Conservation (phyloP, 2,329 filamentous ascomycete species). For the Phoma sp. region DNA sequence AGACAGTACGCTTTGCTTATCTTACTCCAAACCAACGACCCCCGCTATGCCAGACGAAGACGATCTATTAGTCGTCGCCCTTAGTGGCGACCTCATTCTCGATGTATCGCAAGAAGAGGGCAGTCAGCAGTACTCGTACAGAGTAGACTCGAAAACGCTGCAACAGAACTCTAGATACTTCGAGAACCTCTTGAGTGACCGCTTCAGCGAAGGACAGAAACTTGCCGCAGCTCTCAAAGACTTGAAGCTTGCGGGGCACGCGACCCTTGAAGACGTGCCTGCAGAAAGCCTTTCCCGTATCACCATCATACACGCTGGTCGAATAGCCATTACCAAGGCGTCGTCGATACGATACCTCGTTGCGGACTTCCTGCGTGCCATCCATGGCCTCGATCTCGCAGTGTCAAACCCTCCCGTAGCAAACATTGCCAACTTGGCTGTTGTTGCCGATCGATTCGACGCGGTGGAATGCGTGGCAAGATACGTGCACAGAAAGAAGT, state of each 20-base stretch:
- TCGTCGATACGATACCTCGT: constrained; percentile 68
- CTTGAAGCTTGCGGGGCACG: constrained; percentile 55
- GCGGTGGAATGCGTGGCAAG: constrained; percentile 63
- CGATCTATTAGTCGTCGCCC: constrained; percentile 59
- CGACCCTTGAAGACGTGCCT: constrained; percentile 58
- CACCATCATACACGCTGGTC: constrained; percentile 70
- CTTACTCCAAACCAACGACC: constrained; percentile 1
- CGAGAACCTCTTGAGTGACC: constrained; percentile 67
- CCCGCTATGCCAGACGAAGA: constrained; percentile 34
- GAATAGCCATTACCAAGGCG: constrained; percentile 69
- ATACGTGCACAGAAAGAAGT: constrained; percentile 58
- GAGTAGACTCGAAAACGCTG: constrained; percentile 65
- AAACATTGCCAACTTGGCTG: constrained; percentile 70
- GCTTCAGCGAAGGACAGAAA: constrained; percentile 67
- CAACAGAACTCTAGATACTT: constrained; percentile 73
- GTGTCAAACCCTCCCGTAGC: constrained; percentile 58
- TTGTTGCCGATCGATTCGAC: constrained; percentile 77
- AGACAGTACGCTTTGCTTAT: constrained; percentile 32
- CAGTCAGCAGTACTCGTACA: constrained; percentile 62
- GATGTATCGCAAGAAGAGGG: constrained; percentile 70
- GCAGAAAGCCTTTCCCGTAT: constrained; percentile 66
- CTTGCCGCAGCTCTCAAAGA: constrained; percentile 60
- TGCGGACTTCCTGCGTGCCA: constrained; percentile 69
- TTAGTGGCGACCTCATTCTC: constrained; percentile 69
- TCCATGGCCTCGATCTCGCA: constrained; percentile 63